Evolutionary conservation across 768 basidiomycete genomes (phyloP).

Genomic region (Exsudoporus frostii): DNA sequence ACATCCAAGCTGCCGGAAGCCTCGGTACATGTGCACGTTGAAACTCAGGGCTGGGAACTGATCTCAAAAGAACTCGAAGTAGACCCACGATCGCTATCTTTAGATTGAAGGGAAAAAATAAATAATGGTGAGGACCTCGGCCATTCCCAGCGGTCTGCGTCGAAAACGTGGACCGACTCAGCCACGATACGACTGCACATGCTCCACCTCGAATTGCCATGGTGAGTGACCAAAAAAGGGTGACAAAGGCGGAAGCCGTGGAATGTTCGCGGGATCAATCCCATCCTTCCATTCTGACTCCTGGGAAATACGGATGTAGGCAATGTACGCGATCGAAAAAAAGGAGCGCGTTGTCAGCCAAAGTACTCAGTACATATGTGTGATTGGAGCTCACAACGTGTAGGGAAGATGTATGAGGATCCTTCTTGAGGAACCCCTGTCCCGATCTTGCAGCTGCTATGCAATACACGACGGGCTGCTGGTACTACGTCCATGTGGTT

Average conservation of each 20-base stretch:
- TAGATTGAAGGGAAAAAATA: not conserved
- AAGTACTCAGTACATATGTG: not conserved
- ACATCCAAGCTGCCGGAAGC: not conserved
- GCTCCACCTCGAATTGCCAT: not conserved
- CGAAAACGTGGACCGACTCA: slow-evolving; percentile 6
- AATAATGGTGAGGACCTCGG: not conserved
- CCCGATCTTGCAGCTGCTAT: not conserved
- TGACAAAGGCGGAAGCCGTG: not conserved
- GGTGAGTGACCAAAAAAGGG: not conserved
- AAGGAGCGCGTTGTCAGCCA: not conserved
- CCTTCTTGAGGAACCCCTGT: not conserved
- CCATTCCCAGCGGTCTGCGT: slow-evolving; percentile 3
- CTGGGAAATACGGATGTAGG: slow-evolving; percentile 5
- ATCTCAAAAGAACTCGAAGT: not conserved
- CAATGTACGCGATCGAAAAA: slow-evolving; percentile 2
- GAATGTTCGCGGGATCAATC: slow-evolving; percentile 7
- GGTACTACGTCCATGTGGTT: not conserved
- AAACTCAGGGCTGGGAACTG: slow-evolving; percentile 7
- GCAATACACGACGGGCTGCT: not conserved
- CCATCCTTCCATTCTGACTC: slow-evolving; percentile 10
- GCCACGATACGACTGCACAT: not conserved
- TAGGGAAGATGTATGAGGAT: slow-evolving; percentile 8
- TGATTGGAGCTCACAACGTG: slow-evolving; percentile 13
- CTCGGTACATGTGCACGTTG: not conserved
- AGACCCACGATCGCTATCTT: slow-evolving; percentile 16